Percentiles rank a stretch among this genome's conserved stretches.
phyloP scores from a whole-genome alignment of 192 early-diverging fungal genomes.

The Backusella parvicylindrica region DNA sequence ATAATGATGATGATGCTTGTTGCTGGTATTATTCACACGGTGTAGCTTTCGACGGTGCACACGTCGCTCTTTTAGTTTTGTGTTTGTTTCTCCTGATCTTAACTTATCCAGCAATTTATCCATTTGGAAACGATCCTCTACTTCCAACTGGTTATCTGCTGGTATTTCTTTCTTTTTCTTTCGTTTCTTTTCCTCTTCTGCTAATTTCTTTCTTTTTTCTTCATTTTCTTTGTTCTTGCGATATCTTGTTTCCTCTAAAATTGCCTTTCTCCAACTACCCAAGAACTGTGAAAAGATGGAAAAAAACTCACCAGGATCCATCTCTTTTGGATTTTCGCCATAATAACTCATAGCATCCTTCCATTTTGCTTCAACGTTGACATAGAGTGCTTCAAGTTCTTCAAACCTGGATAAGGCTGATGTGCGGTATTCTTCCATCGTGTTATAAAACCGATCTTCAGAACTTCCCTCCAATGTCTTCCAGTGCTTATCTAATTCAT shows the following conservation, averaged over 20 bases:
- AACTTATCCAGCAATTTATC: slow-evolving; percentile 71
- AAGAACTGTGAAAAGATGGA: neutral
- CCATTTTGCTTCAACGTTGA: slow-evolving; percentile 62
- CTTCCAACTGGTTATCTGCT: neutral
- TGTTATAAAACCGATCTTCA: slow-evolving; percentile 61
- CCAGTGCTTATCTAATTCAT: slow-evolving; percentile 41
- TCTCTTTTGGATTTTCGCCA: slow-evolving; percentile 33
- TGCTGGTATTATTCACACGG: neutral
- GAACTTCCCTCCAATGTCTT: slow-evolving; percentile 32
- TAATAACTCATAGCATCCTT: slow-evolving; percentile 65
- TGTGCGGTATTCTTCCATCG: slow-evolving; percentile 61
- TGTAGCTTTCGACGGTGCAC: neutral
- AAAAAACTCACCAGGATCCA: neutral
- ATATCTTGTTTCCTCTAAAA: neutral
- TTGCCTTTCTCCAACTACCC: neutral
- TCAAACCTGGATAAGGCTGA: slow-evolving; percentile 55
- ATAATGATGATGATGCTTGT: neutral
- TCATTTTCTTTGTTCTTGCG: neutral
- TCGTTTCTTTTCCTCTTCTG: neutral
- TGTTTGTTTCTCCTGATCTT: slow-evolving; percentile 55
- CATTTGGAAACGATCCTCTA: slow-evolving; percentile 54
- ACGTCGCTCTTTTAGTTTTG: slow-evolving; percentile 15
- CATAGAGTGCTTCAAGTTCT: slow-evolving; percentile 51
- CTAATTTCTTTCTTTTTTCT: neutral
- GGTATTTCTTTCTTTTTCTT: neutral